Evolutionary conservation across 768 basidiomycete genomes (phyloP).

Genomic region (Boletus sensibilis): DNA sequence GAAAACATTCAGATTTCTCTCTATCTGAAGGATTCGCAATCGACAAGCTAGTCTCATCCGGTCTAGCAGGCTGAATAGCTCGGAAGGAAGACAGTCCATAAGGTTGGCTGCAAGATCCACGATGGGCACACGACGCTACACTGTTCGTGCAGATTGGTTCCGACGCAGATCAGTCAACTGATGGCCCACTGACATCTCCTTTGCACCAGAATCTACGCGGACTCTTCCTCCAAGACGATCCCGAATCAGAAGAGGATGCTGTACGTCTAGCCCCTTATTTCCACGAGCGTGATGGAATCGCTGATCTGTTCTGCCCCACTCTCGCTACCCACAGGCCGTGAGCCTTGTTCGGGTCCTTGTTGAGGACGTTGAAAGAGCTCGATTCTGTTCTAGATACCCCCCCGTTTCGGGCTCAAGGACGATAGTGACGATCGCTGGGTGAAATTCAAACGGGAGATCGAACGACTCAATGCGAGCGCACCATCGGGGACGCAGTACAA

Average conservation of each 20-base stretch:
- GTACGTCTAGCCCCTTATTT: constrained; percentile 9
- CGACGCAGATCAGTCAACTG: background rate
- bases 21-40: background rate
- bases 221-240: constrained; percentile 24
- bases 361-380: background rate
- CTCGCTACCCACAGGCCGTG: constrained; percentile 9
- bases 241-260: background rate
- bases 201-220: constrained; percentile 8
- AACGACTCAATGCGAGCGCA: constrained; percentile 44
- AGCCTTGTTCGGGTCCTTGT: background rate
- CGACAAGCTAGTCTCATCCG: background rate
- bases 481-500: constrained; percentile 49
- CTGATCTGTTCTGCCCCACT: background rate
- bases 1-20: background rate
- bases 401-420: constrained; percentile 60
- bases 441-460: constrained; percentile 41
- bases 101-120: background rate
- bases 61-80: background rate
- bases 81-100: background rate
- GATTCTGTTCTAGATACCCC: constrained; percentile 43
- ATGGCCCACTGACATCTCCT: background rate
- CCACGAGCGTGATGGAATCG: background rate
- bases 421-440: constrained; percentile 50
- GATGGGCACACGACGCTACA: constrained; percentile 18
- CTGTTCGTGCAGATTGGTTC: constrained; percentile 10